Conservation (phyloP, 164 flowering plant species). For the Nymphaea colorata region DNA sequence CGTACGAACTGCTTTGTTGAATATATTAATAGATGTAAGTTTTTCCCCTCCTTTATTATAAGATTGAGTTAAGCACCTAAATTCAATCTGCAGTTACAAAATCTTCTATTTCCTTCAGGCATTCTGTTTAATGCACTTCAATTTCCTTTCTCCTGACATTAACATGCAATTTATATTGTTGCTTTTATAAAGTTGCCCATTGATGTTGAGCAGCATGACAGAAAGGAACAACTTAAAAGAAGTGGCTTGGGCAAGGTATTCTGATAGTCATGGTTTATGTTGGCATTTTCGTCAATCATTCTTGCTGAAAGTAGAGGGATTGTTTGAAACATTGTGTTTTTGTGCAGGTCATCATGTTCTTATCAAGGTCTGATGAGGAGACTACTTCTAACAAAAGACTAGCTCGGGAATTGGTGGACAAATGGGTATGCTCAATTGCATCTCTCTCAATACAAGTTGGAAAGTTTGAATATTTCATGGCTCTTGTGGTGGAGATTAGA, state of each 20-base stretch:
- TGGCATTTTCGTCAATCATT: background rate
- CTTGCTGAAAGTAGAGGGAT: background rate
- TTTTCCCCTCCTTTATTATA: background rate
- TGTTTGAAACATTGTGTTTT: background rate
- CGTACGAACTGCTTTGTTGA: conserved; percentile 68
- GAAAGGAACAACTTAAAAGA: conserved; percentile 78
- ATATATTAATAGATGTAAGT: conserved; percentile 69
- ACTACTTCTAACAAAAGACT: conserved; percentile 76
- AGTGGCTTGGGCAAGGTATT: conserved; percentile 92
- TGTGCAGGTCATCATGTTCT: conserved; percentile 94
- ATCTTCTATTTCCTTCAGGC: background rate
- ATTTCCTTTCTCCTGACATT: background rate
- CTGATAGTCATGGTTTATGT: background rate
- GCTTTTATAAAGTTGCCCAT: conserved; percentile 55
- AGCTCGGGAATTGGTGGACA: conserved; percentile 93
- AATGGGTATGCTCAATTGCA: conserved; percentile 56
- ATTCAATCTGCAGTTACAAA: background rate
- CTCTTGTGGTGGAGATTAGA: too few relatives aligned
- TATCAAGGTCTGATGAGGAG: conserved; percentile 93
- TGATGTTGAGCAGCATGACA: conserved; percentile 73
- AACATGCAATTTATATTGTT: background rate
- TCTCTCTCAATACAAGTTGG: background rate
- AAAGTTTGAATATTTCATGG: too few relatives aligned
- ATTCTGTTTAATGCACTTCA: background rate
- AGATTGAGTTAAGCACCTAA: background rate